Base-by-base conservation (phyloP, 306 rosid genomes). In the Glycyrrhiza uralensis region DNA sequence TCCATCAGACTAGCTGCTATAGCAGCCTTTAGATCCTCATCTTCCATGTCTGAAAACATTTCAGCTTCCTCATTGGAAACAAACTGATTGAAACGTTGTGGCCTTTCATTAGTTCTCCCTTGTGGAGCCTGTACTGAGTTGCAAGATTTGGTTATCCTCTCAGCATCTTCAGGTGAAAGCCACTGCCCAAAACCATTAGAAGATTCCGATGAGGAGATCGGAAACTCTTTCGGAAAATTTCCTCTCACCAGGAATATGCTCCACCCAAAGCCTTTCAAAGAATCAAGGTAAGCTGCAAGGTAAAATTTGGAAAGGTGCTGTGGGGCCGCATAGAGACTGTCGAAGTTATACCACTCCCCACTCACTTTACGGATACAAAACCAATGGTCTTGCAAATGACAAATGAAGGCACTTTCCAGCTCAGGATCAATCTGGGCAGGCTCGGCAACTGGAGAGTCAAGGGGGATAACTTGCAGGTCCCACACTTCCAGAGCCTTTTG, bases 381-480 rank as follows among this genome's bases (percentile, higher is more conserved):
- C 99, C 99, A 95, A 58, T 95, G 97, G 56, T 95, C 90, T 45
- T 91, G 97, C 77, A 95, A 78, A 81, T 95, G 99, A 79, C 96
- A 95, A 52, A 95, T 95, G 69, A 91, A 95, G 44, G 96, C 99
- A 80, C 81, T 91, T 82, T 89, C 96, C 52, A 82, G 83, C 82
- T 91, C 97, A n/a, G 96, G 99, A 75, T 95, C 97, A 38, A 95
- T 86, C 81, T 91, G 99, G 54, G 99, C 99, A 47, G 95, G 97
- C 81, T 88, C 99, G 12, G 97, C 97, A 76, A 89, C 88, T 0
- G 99, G 99, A 32, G 99, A 95, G 74, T 89, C 91, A 38, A 95
- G 90, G n/a, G 99, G 97, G 70, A 95, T 95, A 73, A 95, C 99
- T 79, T 91, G 96, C 38, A 95, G 85, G 83, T 91, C 97, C 99